Base-by-base conservation (phyloP, 768 basidiomycete species). In the Tylopilus plumbeoviolaceoides region DNA sequence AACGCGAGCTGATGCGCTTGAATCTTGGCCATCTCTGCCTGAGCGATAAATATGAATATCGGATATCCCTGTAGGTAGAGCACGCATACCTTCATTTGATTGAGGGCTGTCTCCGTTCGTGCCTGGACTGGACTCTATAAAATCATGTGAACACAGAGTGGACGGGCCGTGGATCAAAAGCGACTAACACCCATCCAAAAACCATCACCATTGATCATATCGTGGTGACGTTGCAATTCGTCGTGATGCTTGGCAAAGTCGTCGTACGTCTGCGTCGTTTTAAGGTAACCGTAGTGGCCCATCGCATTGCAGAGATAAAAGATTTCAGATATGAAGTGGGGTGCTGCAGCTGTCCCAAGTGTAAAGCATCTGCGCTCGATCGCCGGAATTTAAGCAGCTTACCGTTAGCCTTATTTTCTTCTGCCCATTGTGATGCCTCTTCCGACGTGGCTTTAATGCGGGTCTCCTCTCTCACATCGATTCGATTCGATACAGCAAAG, bases 311-410 rank as follows among this genome's bases (percentile, higher is more conserved):
- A 78, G 41, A 98, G 78, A 73, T 90, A 98, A 75, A 98, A 98
- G 18, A 97, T 83, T 41, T 98, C 87, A 7, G 95, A 92, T 57
- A 98, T 92, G 70, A 99, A 99, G 66, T 97, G 97, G 3, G 89
- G 84, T 6, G 84, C 66, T 4, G 81, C 66, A n/a, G 78, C 84
- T 83, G 61, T 61, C 42, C 40, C 43, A 18, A n/a, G 45, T 7
- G 35, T 58, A 31, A 48, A 45, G 28, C 10, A 14, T 33, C 36
- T 12, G 6, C 10, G 5, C 3, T 46, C 25, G 5, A 25, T 21
- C 8, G 11, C 18, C 1, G 20, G 31, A 5, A 48, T 18, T n/a
- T 7, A 5, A 36, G 21, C 6, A 25, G 38, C 65, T 44, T 55
- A 83, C 85, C 80, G 46, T 68, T 68, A 40, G 75, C 71, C 63